A percentile compares a stretch with the other conserved stretches of the same genome.
These are phyloP conservation scores for Wallacemonas rigidus DNA, from an alignment of 208 protist genomes.

Conservation along the genomic window DNA sequence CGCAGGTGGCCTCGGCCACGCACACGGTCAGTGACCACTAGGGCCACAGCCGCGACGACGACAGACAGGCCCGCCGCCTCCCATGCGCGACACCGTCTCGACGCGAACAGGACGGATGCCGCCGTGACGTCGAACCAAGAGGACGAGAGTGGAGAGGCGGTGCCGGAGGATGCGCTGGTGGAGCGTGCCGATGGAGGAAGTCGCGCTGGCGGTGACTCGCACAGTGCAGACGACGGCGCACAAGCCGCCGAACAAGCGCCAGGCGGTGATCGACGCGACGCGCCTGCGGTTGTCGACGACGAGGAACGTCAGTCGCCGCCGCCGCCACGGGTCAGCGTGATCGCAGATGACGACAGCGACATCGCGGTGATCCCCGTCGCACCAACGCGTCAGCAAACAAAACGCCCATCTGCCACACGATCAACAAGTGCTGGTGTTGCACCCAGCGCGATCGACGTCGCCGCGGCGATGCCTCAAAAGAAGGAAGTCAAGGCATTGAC, in stretches of 20 bases:
- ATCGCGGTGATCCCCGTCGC: not conserved
- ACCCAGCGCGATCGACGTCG: not conserved
- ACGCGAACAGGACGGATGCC: too few species aligned
- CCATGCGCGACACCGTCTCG: too few species aligned
- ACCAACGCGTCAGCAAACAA: not conserved
- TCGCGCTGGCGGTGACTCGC: too few species aligned
- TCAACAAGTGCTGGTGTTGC: not conserved
- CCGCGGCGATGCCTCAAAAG: slow-evolving; percentile 13
- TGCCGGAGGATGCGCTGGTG: not conserved
- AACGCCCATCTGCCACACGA: not conserved
- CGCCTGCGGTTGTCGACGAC: not conserved
- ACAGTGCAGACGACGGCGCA: too few species aligned
- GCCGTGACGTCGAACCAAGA: not conserved
- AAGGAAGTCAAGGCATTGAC: not conserved
- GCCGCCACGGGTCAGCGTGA: not conserved
- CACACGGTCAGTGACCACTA: not conserved
- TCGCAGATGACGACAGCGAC: not conserved
- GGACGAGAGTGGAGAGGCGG: not conserved
- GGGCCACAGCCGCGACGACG: not conserved
- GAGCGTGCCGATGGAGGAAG: too few species aligned
- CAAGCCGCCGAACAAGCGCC: not conserved
- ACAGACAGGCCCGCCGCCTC: not conserved
- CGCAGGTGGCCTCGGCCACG: slow-evolving; percentile 4
- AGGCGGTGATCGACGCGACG: not conserved
- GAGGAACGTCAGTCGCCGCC: not conserved